These are phyloP conservation scores for Holtermanniella nyarrowii DNA, from an alignment of 768 basidiomycete genomes.

Conservation along the genomic window DNA sequence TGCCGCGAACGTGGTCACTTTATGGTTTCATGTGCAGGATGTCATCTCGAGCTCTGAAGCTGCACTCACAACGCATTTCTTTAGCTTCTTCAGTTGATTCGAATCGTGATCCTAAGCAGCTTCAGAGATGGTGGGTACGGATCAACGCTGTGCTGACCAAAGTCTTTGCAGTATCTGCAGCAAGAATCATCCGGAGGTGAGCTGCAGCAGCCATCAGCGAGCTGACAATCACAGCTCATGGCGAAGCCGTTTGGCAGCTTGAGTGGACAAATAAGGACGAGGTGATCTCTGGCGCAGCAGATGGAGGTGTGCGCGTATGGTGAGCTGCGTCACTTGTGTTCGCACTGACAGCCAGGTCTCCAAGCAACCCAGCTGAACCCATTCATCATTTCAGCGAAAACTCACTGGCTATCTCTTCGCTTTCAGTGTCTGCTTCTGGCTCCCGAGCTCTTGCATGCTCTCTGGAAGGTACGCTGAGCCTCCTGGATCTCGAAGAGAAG, in stretches of 20 bases:
- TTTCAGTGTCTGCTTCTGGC: slow-evolving; percentile 60
- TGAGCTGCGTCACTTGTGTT: background rate
- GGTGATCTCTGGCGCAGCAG: slow-evolving; percentile 33
- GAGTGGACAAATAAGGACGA: slow-evolving; percentile 32
- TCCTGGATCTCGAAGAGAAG: slow-evolving; percentile 62
- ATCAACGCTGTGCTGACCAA: background rate
- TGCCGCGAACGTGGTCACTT: no score
- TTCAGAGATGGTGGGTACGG: background rate
- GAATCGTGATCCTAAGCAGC: no score
- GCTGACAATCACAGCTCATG: slow-evolving; percentile 17
- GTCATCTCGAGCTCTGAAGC: no score
- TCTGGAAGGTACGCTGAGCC: slow-evolving; percentile 67
- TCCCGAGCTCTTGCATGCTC: slow-evolving; percentile 63
- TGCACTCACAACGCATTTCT: no score
- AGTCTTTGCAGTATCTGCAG: slow-evolving; percentile 33
- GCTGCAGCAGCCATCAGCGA: background rate
- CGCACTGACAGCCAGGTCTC: background rate
- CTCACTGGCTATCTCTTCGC: slow-evolving; percentile 71
- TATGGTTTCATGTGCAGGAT: no score
- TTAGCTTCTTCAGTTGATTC: no score
- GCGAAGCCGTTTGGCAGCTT: slow-evolving; percentile 37
- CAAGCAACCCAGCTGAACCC: slow-evolving; percentile 15
- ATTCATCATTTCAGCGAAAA: slow-evolving; percentile 58
- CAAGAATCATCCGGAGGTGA: slow-evolving; percentile 29
- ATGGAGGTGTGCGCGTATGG: slow-evolving; percentile 35